Percentiles rank a stretch among this genome's conserved stretches.
Evolutionary conservation across 768 basidiomycete species (phyloP).

Genomic region (Suillus placidus): DNA sequence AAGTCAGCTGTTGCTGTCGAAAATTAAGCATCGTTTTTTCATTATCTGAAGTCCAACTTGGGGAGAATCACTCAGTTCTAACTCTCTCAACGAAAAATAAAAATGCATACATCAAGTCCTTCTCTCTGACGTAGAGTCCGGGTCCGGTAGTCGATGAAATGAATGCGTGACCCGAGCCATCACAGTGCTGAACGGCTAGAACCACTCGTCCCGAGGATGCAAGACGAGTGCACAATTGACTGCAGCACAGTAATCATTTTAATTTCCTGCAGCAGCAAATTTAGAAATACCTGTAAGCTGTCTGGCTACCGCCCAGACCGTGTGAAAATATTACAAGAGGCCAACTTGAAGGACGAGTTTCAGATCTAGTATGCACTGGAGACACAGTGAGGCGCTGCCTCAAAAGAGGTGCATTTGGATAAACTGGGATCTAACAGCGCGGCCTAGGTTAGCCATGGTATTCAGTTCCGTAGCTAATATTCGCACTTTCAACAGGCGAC

Average conservation of each 20-base stretch:
- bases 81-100: conserved; percentile 1
- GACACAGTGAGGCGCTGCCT: conserved; percentile 29
- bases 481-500: conserved; percentile 47
- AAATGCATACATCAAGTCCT: conserved; percentile 54
- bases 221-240: conserved; percentile 70
- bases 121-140: conserved; percentile 57
- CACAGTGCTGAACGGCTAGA: conserved; percentile 80
- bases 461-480: background rate
- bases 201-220: conserved; percentile 84
- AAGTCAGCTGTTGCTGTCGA: conserved; percentile 67
- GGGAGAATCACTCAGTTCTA: background rate
- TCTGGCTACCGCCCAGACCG: conserved; percentile 75
- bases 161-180: conserved; percentile 69
- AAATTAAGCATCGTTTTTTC: conserved; percentile 46
- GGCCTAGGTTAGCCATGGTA: background rate
- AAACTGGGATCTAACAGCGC: conserved; percentile 53
- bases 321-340: conserved; percentile 86
- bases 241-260: conserved; percentile 25
- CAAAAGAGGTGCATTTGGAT: conserved; percentile 56
- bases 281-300: conserved; percentile 59
- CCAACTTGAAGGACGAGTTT: conserved; percentile 45
- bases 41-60: conserved; percentile 29
- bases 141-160: conserved; percentile 36
- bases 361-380: background rate
- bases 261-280: background rate